Base-by-base conservation (phyloP, 768 basidiomycete species). In the Amanita molliuscula region DNA sequence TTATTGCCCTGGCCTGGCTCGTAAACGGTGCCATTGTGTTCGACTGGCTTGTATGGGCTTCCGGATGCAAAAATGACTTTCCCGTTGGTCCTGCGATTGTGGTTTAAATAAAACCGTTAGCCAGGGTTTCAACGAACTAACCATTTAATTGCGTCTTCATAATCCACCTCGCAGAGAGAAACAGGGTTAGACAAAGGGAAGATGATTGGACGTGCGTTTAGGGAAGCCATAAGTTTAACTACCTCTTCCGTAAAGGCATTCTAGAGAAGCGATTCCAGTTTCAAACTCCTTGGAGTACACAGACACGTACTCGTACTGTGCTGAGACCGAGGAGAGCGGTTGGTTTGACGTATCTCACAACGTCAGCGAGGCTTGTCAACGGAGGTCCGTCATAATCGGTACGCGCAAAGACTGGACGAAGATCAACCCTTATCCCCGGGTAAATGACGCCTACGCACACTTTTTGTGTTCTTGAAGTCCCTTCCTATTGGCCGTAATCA, bases 1-100 rank as follows among this genome's bases (percentile, higher is more conserved):
- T 88, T 89, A 64, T 89, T 89, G 8, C 85, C 84, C 62, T 89
- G 87, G 0, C 82, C 84, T 1, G 87, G 77, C 54, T 82, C 79
- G 53, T 77, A 67, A 0, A 57, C 53, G 40, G 67, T 73, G 21
- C 76, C 77, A 29, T 73, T 62, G 58, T 66, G 73, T 43, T 70
- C 68, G 40, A 79, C 63, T 2, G 74, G 61, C 15, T 72, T 65
- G 68, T 86, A 89, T 0, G 87, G 87, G 43, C 76, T 78, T 3
- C 87, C 87, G 10, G 79, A 80, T 0, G 86, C 86, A 55, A 83
- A 89, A 51, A 88, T 75, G 25, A 79, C 78, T 16, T 67, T 63
- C 9, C 85, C 85, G 48, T 81, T 65, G 13, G 84, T 78, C 80
- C 79, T 78, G 53, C 33, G 36, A 3, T 13, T 20, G n/a, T 31